Conservation (phyloP, 169 alveolate genomes). For the Plasmodium chabaudi region DNA sequence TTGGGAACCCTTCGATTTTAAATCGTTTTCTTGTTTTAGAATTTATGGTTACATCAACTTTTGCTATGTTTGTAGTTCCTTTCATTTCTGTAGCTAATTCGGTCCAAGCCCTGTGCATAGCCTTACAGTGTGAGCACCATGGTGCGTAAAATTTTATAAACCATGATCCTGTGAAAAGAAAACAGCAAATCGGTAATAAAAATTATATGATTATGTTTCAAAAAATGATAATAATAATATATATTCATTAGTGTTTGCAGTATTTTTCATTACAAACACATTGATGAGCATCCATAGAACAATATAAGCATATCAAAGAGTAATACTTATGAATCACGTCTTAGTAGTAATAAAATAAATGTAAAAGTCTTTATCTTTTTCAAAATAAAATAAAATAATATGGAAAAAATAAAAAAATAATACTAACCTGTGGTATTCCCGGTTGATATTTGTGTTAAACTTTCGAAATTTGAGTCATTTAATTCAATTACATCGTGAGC, state of each 20-base stretch:
- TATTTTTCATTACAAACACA: neutral
- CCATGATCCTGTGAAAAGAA: slow-evolving; percentile 86
- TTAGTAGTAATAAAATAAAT: neutral
- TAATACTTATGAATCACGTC: too few species aligned
- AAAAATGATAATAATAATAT: neutral
- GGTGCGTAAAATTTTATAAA: slow-evolving; percentile 95
- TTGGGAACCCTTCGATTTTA: slow-evolving; percentile 96
- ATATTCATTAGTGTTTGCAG: neutral
- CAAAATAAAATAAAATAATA: neutral
- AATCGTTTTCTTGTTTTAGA: slow-evolving; percentile 85
- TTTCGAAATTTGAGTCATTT: slow-evolving; percentile 81
- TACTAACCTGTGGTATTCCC: slow-evolving; percentile 82
- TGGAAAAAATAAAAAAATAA: neutral
- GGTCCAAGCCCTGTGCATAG: slow-evolving; percentile 93
- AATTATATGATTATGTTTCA: neutral
- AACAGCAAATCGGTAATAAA: neutral
- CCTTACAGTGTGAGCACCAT: slow-evolving; percentile 94
- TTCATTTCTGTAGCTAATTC: slow-evolving; percentile 93
- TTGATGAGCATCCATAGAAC: neutral
- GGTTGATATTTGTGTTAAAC: slow-evolving; percentile 81
- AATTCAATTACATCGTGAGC: slow-evolving; percentile 78
- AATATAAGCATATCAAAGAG: neutral
- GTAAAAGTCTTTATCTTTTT: neutral
- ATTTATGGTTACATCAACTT: slow-evolving; percentile 87
- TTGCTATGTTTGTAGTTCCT: slow-evolving; percentile 87